Conservation (phyloP, 441 rosid species). For the Dalechampia spathulata region DNA sequence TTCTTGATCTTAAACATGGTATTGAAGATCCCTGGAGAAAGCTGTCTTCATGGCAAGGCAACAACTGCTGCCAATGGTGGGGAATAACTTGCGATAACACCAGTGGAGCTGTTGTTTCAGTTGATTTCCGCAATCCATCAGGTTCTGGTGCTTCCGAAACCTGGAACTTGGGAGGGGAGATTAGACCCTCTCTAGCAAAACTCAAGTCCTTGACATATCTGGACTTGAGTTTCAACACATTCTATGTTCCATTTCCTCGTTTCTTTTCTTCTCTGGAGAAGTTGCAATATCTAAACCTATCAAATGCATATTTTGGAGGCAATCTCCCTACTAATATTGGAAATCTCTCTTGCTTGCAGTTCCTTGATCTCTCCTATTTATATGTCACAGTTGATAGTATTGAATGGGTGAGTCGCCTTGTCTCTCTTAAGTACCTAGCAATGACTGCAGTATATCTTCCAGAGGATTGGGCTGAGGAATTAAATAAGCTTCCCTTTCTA, state of each 20-base stretch:
- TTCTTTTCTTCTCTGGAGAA: conserved; percentile 26
- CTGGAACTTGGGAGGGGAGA: conserved; percentile 29
- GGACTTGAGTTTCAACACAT: conserved; percentile 35
- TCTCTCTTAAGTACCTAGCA: conserved; percentile 18
- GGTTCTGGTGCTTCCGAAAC: conserved; percentile 3
- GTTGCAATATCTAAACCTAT: conserved; percentile 26
- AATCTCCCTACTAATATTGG: conserved; percentile 25
- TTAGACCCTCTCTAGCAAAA: conserved; percentile 27
- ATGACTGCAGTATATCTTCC: conserved; percentile 9
- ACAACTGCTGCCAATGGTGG: conserved; percentile 11
- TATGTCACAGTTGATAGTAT: too few relatives aligned
- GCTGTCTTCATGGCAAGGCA: conserved; percentile 6
- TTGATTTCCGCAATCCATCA: conserved; percentile 15
- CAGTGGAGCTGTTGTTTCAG: conserved; percentile 7
- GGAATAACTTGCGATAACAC: conserved; percentile 5
- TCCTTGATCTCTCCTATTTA: conserved; percentile 33
- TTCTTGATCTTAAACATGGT: neutral
- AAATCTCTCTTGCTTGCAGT: conserved; percentile 25
- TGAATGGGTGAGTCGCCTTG: conserved; percentile 29
- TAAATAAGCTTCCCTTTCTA: neutral
- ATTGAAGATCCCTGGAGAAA: neutral
- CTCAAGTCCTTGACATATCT: conserved; percentile 27
- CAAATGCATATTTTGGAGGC: conserved; percentile 29
- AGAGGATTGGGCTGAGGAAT: neutral
- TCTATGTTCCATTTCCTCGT: conserved; percentile 26